Evolutionary conservation across 106 monocot species (phyloP).

Genomic region (Vanilla planifolia): DNA sequence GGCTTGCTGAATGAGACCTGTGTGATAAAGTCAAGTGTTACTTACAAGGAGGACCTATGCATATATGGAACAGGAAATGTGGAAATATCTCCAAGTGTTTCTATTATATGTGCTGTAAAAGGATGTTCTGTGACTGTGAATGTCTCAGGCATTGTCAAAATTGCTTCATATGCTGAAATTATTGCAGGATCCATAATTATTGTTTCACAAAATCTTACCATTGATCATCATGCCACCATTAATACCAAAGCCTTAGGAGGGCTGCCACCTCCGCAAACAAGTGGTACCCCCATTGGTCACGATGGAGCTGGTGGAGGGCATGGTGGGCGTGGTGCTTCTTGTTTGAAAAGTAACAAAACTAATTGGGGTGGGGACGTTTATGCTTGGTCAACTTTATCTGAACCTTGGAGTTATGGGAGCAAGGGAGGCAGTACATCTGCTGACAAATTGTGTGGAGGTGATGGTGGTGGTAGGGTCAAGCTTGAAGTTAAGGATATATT

Average conservation of each 20-base stretch:
- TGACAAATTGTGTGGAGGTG: conserved; percentile 53
- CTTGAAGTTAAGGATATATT: conserved; percentile 41
- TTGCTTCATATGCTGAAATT: conserved; percentile 48
- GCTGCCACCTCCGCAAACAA: conserved; percentile 74
- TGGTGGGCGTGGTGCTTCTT: conserved; percentile 92
- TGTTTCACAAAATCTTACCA: conserved; percentile 37
- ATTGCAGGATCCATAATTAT: conserved; percentile 64
- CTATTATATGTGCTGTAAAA: conserved; percentile 47
- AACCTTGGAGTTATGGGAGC: conserved; percentile 95
- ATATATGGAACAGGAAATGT: conserved; percentile 66
- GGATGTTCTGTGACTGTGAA: conserved; percentile 69
- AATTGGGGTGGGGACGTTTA: conserved; percentile 99
- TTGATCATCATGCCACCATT: conserved; percentile 47
- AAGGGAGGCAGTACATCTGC: conserved; percentile 68
- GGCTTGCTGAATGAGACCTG: conserved; percentile 72
- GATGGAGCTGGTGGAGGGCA: conserved; percentile 92
- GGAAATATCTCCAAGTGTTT: conserved; percentile 43
- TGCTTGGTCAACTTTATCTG: conserved; percentile 78
- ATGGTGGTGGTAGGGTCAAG: conserved; percentile 78
- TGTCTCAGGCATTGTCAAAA: conserved; percentile 50
- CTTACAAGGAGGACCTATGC: conserved; percentile 42
- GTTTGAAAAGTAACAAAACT: conserved; percentile 66
- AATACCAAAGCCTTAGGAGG: conserved; percentile 73
- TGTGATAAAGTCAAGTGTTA: conserved; percentile 38
- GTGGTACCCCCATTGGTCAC: conserved; percentile 69